phyloP scores from a whole-genome alignment of 129 eudicot genomes.

The Oenanthe sinensis region DNA sequence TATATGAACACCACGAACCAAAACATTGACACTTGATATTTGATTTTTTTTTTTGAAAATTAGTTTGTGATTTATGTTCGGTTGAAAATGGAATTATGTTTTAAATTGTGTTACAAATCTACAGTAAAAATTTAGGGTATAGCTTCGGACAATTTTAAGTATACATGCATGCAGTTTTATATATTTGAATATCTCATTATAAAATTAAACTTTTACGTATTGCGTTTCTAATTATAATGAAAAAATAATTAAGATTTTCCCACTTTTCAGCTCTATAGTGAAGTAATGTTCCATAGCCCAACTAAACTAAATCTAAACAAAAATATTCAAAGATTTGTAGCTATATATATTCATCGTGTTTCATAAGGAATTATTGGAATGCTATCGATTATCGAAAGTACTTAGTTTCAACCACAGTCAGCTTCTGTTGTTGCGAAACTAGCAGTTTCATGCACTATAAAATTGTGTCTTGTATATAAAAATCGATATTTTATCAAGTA shows the following conservation, averaged over 20 bases:
- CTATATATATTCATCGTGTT: background rate
- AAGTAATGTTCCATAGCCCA: background rate
- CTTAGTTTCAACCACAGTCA: background rate
- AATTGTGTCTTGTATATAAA: background rate
- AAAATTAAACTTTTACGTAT: too few relatives aligned
- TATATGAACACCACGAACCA: too few relatives aligned
- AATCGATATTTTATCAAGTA: too few relatives aligned
- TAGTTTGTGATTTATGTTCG: too few relatives aligned
- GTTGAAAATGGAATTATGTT: too few relatives aligned
- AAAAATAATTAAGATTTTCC: background rate
- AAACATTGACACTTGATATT: too few relatives aligned
- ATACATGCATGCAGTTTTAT: too few relatives aligned
- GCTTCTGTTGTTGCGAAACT: constrained; percentile 2
- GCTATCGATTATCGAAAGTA: background rate
- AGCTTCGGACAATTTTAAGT: too few relatives aligned
- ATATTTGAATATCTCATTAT: too few relatives aligned
- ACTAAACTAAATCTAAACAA: background rate
- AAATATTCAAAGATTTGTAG: background rate
- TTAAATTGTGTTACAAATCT: too few relatives aligned
- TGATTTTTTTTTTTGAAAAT: too few relatives aligned
- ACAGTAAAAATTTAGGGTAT: too few relatives aligned
- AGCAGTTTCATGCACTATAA: background rate
- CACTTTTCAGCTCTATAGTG: background rate
- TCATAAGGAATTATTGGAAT: background rate
- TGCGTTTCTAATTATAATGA: background rate